These are phyloP conservation scores for Ophiostoma triangulosporum DNA, from an alignment of 2,329 filamentous ascomycete genomes.

Conservation along the genomic window DNA sequence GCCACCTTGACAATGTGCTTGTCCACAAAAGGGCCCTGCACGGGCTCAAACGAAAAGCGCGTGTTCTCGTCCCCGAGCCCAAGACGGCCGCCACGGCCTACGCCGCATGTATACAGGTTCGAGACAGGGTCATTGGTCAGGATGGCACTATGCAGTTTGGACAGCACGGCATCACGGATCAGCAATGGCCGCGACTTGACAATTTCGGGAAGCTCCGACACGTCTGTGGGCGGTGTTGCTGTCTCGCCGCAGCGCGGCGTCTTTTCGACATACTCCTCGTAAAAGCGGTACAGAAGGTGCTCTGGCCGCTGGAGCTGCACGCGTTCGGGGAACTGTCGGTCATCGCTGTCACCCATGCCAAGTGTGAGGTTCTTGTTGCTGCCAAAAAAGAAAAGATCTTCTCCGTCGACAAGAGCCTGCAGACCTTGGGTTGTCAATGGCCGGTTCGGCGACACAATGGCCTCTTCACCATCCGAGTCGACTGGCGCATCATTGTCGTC, in stretches of 20 bases:
- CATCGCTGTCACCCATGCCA: constrained; percentile 89
- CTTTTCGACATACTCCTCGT: constrained; percentile 50
- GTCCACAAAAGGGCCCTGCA: constrained; percentile 62
- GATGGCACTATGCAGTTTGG: constrained; percentile 83
- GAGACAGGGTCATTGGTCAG: constrained; percentile 76
- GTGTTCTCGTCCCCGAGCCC: constrained; percentile 85
- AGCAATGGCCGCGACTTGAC: constrained; percentile 59
- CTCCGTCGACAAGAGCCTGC: constrained; percentile 34
- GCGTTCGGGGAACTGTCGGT: constrained; percentile 84
- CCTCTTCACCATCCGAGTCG: background rate
- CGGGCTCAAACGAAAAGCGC: constrained; percentile 70
- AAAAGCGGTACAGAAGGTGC: constrained; percentile 60
- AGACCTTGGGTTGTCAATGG: constrained; percentile 5
- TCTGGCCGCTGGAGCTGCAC: constrained; percentile 64
- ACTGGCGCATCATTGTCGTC: constrained; percentile 3
- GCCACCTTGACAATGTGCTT: constrained; percentile 67
- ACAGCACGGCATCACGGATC: constrained; percentile 72
- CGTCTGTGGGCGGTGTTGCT: constrained; percentile 14
- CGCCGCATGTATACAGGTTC: constrained; percentile 85
- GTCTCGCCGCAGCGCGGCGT: background rate
- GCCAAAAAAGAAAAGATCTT: constrained; percentile 86
- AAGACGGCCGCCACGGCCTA: constrained; percentile 78
- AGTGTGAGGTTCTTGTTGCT: constrained; percentile 93
- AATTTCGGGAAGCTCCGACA: constrained; percentile 53
- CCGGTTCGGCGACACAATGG: background rate